Base-by-base conservation (phyloP, 2,329 filamentous ascomycete species). In the Emergomyces orientalis region DNA sequence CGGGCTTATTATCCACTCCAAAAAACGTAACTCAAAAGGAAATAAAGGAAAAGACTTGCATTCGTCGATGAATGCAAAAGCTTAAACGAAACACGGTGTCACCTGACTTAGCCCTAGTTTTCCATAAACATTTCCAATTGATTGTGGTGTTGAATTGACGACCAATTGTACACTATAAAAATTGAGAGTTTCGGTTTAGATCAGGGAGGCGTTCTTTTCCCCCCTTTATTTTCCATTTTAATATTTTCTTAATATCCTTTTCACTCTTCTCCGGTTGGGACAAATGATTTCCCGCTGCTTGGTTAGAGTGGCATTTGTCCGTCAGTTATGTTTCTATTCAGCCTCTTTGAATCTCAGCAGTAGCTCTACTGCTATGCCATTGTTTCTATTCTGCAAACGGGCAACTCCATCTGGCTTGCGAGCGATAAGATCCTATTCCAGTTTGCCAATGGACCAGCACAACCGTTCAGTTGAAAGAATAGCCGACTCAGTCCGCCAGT, bases 401-500 rank as follows among this genome's bases (percentile, higher is more conserved):
- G 22, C 55, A 11, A 22, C 34, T 13, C 14, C 51, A 32, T 54
- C 51, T 32, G 51, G 34, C 3, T 8, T 14, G n/a, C 22, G n/a
- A 17, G 11, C n/a, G 4, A 41, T 43, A 25, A 37, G 55, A 41
- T 34, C 55, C n/a, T 57, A 57, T 14, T 57, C 55, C 19, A 57
- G 55, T 41, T 49, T 49, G 41, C 25, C 41, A 62, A 75, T 78
- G 74, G 72, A 76, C 25, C 69, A 71, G 27, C 78, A 83, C 67
- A 70, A 76, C 61, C 69, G 73, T 61, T 72, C 75, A 27, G 80
- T 84, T 32, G 69, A 76, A 37, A 67, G 70, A 54, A 79, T 84
- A 39, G 76, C 81, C 7, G 71, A 73, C 4, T 75, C 73, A 61
- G 77, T 84, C 43, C 72, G 72, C 55, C 65, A 70, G 7, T 85